These are phyloP conservation scores for Aspergillus sp. DNA, from an alignment of 2,329 filamentous ascomycete species.

Conservation along the genomic window DNA sequence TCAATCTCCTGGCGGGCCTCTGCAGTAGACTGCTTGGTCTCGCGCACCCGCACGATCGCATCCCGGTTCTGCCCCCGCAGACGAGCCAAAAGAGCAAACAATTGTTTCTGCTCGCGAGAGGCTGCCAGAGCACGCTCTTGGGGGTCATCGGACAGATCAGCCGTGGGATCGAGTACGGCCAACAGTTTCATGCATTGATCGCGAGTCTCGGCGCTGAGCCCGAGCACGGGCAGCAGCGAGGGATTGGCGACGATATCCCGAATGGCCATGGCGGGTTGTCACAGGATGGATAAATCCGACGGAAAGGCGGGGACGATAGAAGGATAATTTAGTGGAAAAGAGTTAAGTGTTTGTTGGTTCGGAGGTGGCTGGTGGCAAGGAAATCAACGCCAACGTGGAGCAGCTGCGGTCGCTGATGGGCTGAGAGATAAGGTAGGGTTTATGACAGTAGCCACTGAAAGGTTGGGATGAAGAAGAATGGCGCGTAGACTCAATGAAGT, in stretches of 20 bases:
- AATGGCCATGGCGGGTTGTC: conserved; percentile 51
- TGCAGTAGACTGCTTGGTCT: conserved; percentile 82
- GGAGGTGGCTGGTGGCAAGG: conserved; percentile 10
- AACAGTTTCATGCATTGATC: conserved; percentile 66
- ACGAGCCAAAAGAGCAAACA: conserved; percentile 76
- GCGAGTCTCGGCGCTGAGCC: conserved; percentile 72
- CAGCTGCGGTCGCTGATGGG: conserved; percentile 18
- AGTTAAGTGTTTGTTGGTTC: conserved; percentile 3
- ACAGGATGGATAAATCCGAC: conserved; percentile 2
- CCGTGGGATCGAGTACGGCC: conserved; percentile 57
- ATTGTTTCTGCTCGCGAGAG: conserved; percentile 74
- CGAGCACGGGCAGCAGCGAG: conserved; percentile 67
- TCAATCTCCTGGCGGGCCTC: conserved; percentile 91
- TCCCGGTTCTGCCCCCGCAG: conserved; percentile 81
- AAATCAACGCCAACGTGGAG: conserved; percentile 18
- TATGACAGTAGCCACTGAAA: neutral
- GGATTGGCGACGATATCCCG: conserved; percentile 64
- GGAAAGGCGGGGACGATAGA: conserved; percentile 15
- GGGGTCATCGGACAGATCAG: conserved; percentile 43
- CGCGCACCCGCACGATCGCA: conserved; percentile 76
- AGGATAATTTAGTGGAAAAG: conserved; percentile 10
- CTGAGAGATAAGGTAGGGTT: neutral
- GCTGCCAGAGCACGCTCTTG: conserved; percentile 60
- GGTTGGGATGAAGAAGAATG: neutral
- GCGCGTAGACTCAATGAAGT: neutral